Evolutionary conservation across 129 eudicot genomes (phyloP).

Genomic region (Lonicera japonica): DNA sequence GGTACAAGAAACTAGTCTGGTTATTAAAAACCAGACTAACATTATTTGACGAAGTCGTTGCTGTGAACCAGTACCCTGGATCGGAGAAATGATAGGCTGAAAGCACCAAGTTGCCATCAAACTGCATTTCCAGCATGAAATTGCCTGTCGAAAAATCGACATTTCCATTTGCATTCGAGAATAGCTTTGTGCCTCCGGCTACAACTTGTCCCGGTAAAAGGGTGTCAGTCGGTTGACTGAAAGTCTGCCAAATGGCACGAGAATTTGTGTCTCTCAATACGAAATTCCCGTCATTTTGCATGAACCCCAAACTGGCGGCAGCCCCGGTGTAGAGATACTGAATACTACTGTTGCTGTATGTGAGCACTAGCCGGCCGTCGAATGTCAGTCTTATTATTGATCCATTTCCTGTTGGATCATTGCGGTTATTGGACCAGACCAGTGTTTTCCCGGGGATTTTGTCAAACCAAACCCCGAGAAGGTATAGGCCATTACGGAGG

Average conservation of each 20-base stretch:
- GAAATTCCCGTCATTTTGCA: conserved; percentile 13
- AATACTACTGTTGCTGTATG: not conserved
- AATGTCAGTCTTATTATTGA: conserved; percentile 5
- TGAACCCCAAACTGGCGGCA: not conserved
- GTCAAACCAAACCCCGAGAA: conserved; percentile 10
- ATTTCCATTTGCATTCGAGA: conserved; percentile 5
- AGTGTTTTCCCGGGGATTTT: conserved; percentile 5
- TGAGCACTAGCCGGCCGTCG: not conserved
- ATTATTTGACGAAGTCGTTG: not conserved
- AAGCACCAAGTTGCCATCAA: conserved; percentile 8
- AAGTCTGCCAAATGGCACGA: not conserved
- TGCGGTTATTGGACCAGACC: conserved; percentile 6
- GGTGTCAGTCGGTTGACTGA: conserved; percentile 2
- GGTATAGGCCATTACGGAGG: conserved; percentile 4
- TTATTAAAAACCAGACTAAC: conserved; percentile 11
- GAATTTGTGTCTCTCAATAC: conserved; percentile 4
- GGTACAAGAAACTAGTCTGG: not conserved
- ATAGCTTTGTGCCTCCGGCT: not conserved
- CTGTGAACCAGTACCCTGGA: conserved; percentile 2
- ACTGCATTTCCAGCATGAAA: conserved; percentile 13
- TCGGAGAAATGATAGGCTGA: conserved; percentile 9
- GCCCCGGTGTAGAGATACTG: not conserved
- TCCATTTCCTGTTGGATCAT: not conserved
- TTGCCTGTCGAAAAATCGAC: conserved; percentile 7
- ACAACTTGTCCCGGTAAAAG: conserved; percentile 6